phyloP scores from a whole-genome alignment of 1,284 basidiomycete genomes.

The Polyporus tsugae region DNA sequence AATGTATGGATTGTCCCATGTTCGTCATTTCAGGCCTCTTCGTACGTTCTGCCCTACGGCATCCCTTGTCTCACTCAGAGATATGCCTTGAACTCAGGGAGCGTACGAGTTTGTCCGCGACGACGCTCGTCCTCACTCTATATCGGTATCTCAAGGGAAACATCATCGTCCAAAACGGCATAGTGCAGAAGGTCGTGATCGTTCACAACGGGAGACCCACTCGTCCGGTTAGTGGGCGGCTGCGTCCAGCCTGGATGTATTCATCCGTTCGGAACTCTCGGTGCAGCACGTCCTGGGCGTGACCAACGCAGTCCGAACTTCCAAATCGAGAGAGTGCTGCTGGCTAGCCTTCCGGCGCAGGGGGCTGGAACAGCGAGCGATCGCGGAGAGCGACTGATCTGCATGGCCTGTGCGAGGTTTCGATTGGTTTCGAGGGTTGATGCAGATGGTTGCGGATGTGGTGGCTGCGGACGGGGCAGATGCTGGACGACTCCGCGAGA shows the following conservation, averaged over 20 bases:
- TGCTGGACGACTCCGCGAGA: conserved; percentile 4
- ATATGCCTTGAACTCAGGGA: neutral
- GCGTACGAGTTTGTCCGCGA: conserved; percentile 2
- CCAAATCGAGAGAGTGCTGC: neutral
- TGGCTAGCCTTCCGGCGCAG: neutral
- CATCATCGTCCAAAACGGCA: conserved; percentile 12
- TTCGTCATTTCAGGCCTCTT: neutral
- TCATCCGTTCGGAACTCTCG: neutral
- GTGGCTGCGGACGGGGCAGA: conserved; percentile 12
- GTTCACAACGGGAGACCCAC: conserved; percentile 6
- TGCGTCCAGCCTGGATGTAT: conserved; percentile 4
- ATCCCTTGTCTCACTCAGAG: neutral
- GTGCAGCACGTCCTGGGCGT: neutral
- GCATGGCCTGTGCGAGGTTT: conserved; percentile 2
- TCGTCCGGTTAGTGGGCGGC: neutral
- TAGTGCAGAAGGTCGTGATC: conserved; percentile 17
- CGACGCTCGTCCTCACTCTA: neutral
- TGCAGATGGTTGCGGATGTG: conserved; percentile 7
- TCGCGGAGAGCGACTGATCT: conserved; percentile 4
- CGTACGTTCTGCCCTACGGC: neutral
- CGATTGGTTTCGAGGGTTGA: neutral
- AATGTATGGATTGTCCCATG: neutral
- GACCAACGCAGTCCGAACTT: neutral
- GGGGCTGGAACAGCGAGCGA: neutral
- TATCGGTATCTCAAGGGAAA: conserved; percentile 10